phyloP scores from a whole-genome alignment of 2,329 filamentous ascomycete genomes.

The Waltergamsia citrina region DNA sequence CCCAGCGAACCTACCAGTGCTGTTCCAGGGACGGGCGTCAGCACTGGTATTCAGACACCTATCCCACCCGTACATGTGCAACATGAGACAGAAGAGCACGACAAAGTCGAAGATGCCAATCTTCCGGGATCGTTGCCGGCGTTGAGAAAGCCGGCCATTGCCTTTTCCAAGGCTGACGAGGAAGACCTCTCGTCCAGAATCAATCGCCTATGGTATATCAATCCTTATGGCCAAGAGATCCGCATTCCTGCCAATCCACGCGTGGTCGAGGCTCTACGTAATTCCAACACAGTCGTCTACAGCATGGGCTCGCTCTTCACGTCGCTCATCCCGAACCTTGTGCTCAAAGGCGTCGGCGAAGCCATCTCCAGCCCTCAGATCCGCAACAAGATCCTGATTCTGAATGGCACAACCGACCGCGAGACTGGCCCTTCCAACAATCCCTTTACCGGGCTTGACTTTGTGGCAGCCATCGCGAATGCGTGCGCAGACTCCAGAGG shows the following conservation, averaged over 20 bases:
- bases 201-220: conserved; percentile 89
- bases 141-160: conserved; percentile 71
- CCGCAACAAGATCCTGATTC: conserved; percentile 67
- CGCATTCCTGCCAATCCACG: conserved; percentile 74
- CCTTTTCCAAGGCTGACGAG: conserved; percentile 67
- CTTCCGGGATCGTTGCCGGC: conserved; percentile 73
- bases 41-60: conserved; percentile 17
- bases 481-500: conserved; percentile 63
- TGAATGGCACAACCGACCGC: conserved; percentile 77
- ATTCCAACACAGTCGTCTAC: conserved; percentile 67
- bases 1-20: conserved; percentile 55
- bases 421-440: conserved; percentile 65
- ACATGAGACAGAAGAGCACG: conserved; percentile 46
- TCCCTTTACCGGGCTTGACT: conserved; percentile 68
- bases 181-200: conserved; percentile 72
- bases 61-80: conserved; percentile 19
- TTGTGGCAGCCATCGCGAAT: conserved; percentile 68
- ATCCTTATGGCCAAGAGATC: conserved; percentile 96
- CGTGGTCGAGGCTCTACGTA: conserved; percentile 58
- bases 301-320: conserved; percentile 94
- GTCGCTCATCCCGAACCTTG: conserved; percentile 72
- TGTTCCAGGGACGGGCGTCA: conserved; percentile 17
- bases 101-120: conserved; percentile 69
- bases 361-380: conserved; percentile 34
- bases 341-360: conserved; percentile 64